These are phyloP conservation scores for Euphorbia tirucalli DNA, from an alignment of 345 rosid genomes.

Conservation along the genomic window DNA sequence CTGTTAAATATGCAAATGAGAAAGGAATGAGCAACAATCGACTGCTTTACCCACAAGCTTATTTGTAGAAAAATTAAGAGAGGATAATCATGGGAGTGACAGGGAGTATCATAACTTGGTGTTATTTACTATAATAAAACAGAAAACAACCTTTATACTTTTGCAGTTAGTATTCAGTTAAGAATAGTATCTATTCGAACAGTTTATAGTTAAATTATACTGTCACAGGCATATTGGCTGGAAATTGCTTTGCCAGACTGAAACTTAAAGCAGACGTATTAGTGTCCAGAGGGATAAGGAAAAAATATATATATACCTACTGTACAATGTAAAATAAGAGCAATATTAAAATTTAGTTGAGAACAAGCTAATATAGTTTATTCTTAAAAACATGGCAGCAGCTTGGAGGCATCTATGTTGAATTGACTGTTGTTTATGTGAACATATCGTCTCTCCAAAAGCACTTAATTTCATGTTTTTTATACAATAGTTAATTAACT, in stretches of 20 bases:
- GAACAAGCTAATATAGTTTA: not conserved
- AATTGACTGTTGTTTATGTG: not conserved
- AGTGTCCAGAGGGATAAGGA: not conserved
- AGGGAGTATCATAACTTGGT: not conserved
- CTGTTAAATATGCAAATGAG: conserved; percentile 29
- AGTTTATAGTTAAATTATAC: not conserved
- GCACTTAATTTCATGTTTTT: not conserved
- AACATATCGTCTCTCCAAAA: not conserved
- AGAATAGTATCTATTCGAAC: no score
- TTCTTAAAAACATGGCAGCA: not conserved
- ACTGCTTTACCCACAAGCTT: conserved; percentile 1
- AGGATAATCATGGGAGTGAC: not conserved
- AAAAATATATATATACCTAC: not conserved
- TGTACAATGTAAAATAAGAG: not conserved
- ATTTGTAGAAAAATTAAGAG: not conserved
- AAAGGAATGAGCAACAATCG: not conserved
- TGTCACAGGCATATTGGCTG: not conserved
- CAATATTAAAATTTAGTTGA: not conserved
- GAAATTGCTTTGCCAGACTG: not conserved
- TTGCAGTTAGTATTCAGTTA: not conserved
- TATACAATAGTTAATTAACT: conserved; percentile 16
- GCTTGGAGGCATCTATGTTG: not conserved
- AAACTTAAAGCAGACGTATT: not conserved
- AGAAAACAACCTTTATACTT: not conserved
- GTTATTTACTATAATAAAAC: not conserved